Percentiles rank a stretch among this genome's conserved stretches.
Evolutionary conservation across 1,284 basidiomycete genomes (phyloP).

Genomic region (Exobasidium rhododendri): DNA sequence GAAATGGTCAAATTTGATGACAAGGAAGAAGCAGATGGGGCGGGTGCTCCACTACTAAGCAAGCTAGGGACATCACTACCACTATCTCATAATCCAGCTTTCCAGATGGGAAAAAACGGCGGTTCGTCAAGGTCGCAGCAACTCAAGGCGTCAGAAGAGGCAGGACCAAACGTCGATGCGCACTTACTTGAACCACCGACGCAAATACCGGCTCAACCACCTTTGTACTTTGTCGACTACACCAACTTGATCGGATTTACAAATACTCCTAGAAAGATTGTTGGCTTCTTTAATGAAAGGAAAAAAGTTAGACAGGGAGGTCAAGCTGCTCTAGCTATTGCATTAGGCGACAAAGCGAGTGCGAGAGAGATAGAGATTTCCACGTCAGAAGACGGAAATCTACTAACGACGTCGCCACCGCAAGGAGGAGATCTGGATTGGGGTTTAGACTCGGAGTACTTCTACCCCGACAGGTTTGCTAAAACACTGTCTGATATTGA

Average conservation of each 20-base stretch:
- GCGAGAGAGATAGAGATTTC: constrained; percentile 56
- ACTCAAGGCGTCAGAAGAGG: background rate
- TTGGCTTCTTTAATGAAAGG: constrained; percentile 89
- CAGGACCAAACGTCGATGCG: constrained; percentile 15
- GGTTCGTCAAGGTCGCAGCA: background rate
- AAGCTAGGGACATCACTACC: background rate
- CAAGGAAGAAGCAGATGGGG: constrained; percentile 28
- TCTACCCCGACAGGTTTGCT: constrained; percentile 67
- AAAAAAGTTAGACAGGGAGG: constrained; percentile 72
- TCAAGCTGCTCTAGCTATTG: constrained; percentile 74
- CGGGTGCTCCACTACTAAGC: constrained; percentile 10
- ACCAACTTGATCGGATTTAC: constrained; percentile 78
- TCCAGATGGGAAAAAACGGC: background rate
- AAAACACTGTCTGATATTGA: constrained; percentile 66
- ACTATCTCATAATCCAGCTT: constrained; percentile 2
- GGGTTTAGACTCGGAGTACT: constrained; percentile 66
- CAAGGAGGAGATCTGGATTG: constrained; percentile 69
- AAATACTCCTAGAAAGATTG: constrained; percentile 84
- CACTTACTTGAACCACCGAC: constrained; percentile 60
- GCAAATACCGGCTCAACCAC: constrained; percentile 71
- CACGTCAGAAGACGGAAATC: background rate
- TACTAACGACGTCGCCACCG: constrained; percentile 25
- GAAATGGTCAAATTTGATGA: constrained; percentile 24
- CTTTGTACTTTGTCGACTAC: constrained; percentile 83
- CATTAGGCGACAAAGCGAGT: constrained; percentile 59